Conservation (phyloP, 768 basidiomycete genomes). For the Rhodotorula babjevae region DNA sequence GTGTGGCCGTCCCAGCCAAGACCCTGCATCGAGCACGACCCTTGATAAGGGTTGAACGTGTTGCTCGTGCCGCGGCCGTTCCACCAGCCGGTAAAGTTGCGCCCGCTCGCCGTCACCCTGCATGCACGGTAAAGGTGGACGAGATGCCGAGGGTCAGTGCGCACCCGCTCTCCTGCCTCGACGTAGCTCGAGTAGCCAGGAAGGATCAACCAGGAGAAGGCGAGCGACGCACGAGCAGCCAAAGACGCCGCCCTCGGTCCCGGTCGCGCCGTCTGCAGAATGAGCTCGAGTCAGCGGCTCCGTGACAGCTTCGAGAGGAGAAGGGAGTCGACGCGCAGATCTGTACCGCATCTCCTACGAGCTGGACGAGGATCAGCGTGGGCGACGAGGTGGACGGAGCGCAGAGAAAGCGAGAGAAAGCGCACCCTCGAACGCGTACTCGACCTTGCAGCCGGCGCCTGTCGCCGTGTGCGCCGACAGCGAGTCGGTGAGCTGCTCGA, state of each 20-base stretch:
- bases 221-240: slow-evolving; percentile 12
- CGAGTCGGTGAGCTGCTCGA: not conserved
- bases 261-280: slow-evolving; percentile 20
- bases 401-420: too few species aligned
- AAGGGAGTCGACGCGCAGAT: slow-evolving; percentile 1
- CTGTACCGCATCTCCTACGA: slow-evolving; percentile 15
- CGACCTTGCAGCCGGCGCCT: slow-evolving; percentile 10
- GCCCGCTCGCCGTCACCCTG: not conserved
- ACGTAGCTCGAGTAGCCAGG: too few species aligned
- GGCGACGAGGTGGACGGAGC: too few species aligned
- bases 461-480: slow-evolving; percentile 6
- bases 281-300: too few species aligned
- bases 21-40: slow-evolving; percentile 1
- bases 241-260: slow-evolving; percentile 11
- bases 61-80: not conserved
- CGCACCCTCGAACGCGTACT: slow-evolving; percentile 12
- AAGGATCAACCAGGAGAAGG: too few species aligned
- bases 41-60: slow-evolving; percentile 2
- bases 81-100: slow-evolving; percentile 15
- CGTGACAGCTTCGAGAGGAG: too few species aligned
- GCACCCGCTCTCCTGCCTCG: too few species aligned
- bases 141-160: too few species aligned
- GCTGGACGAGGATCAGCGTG: too few species aligned
- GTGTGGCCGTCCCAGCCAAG: slow-evolving; percentile 17
- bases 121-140: too few species aligned